A percentile compares a stretch with the other conserved stretches of the same genome.
Evolutionary conservation across 2,329 filamentous ascomycete genomes (phyloP).

Genomic region (Penicillium sp.): DNA sequence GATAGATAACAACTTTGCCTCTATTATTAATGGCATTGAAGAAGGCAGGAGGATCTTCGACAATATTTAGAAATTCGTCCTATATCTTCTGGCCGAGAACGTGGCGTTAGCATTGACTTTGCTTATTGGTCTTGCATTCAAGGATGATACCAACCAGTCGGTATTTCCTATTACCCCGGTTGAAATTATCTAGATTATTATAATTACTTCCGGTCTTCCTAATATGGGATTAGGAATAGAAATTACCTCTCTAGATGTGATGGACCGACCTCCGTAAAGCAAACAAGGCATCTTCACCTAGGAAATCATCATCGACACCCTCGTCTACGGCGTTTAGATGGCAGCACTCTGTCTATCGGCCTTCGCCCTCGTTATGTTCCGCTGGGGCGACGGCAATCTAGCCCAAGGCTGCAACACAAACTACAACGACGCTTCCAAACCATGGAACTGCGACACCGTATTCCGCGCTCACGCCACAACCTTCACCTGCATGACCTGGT

Average conservation of each 20-base stretch:
- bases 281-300: constrained; percentile 68
- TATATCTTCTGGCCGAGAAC: constrained; percentile 74
- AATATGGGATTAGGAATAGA: constrained; percentile 86
- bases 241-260: constrained; percentile 67
- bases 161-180: constrained; percentile 83
- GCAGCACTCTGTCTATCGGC: constrained; percentile 60
- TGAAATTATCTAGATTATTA: constrained; percentile 90
- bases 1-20: constrained; percentile 81
- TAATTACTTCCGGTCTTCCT: constrained; percentile 81
- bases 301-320: constrained; percentile 72
- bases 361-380: constrained; percentile 62
- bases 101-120: constrained; percentile 78
- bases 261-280: constrained; percentile 70
- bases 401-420: constrained; percentile 57
- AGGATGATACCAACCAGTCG: constrained; percentile 64
- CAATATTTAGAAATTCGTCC: constrained; percentile 83
- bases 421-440: constrained; percentile 38
- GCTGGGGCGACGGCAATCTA: constrained; percentile 56
- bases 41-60: constrained; percentile 83
- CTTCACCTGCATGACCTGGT: constrained; percentile 71
- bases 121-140: constrained; percentile 75
- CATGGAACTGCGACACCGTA: constrained; percentile 54
- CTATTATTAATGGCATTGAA: constrained; percentile 75
- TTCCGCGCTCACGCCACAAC: constrained; percentile 68
- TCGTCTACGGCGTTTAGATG: constrained; percentile 75